Evolutionary conservation across 1,284 basidiomycete species (phyloP).

Genomic region (Ganoderma sinense): DNA sequence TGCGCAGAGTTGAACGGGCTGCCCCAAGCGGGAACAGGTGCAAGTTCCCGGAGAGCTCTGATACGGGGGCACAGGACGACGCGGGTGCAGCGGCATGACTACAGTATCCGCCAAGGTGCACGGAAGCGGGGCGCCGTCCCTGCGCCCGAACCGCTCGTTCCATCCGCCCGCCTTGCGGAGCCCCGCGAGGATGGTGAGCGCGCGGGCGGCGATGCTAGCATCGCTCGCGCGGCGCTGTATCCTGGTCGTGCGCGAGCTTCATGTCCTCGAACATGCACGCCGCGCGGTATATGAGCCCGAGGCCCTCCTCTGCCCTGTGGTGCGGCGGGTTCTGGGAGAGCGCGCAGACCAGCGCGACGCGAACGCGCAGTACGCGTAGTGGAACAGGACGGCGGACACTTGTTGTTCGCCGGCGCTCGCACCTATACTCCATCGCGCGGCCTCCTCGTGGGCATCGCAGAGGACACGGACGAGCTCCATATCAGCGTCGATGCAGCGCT

Average conservation of each 20-base stretch:
- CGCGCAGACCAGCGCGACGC: slow-evolving; percentile 39
- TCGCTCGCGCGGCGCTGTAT: slow-evolving; percentile 31
- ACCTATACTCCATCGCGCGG: slow-evolving; percentile 12
- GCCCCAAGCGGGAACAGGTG: too few species aligned
- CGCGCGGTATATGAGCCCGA: slow-evolving; percentile 35
- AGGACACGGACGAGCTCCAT: slow-evolving; percentile 37
- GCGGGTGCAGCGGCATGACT: not conserved
- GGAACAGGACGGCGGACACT: slow-evolving; percentile 27
- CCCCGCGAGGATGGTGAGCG: slow-evolving; percentile 33
- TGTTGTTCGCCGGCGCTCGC: slow-evolving; percentile 5
- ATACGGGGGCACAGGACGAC: too few species aligned
- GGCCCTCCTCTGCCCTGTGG: slow-evolving; percentile 33
- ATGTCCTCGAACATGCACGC: slow-evolving; percentile 30
- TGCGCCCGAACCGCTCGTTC: slow-evolving; percentile 29
- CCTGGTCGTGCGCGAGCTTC: slow-evolving; percentile 23
- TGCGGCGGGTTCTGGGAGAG: slow-evolving; percentile 39
- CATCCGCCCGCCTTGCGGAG: slow-evolving; percentile 35
- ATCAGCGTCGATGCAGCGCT: slow-evolving; percentile 38
- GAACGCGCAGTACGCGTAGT: slow-evolving; percentile 41
- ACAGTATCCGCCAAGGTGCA: not conserved
- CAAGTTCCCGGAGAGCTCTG: not conserved
- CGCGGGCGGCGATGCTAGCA: slow-evolving; percentile 33
- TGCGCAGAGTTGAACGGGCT: not conserved
- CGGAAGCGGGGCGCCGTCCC: slow-evolving; percentile 13
- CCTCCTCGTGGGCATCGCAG: slow-evolving; percentile 31